Evolutionary conservation across 1,284 basidiomycete species (phyloP).

Genomic region (Uromyces viciae-fabae): DNA sequence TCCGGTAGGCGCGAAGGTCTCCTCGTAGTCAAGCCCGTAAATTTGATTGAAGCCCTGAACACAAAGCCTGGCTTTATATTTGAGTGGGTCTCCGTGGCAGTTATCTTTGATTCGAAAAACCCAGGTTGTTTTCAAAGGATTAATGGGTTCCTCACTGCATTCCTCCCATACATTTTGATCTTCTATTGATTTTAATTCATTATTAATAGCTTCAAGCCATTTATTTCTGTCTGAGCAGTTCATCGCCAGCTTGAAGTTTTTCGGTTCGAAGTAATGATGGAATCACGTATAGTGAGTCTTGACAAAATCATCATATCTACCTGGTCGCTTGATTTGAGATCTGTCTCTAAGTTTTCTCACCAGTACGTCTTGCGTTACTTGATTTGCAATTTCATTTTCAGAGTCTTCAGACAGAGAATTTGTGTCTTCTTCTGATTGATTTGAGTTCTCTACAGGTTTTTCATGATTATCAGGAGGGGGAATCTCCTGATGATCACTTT

Average conservation of each 20-base stretch:
- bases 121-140: background rate
- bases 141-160: background rate
- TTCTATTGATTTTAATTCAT: background rate
- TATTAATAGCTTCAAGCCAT: background rate
- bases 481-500: no score
- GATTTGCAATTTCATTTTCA: no score
- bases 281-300: background rate
- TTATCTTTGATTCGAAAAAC: background rate
- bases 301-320: background rate
- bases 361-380: no score
- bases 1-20: conserved; percentile 8
- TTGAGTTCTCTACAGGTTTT: background rate
- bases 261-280: background rate
- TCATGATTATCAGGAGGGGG: no score
- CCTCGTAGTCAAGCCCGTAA: background rate
- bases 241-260: background rate
- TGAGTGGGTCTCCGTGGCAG: background rate
- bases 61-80: background rate
- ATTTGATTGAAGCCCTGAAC: background rate
- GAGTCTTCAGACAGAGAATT: no score
- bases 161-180: background rate
- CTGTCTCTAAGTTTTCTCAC: no score
- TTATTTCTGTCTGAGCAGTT: background rate
- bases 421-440: background rate
- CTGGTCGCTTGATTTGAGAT: background rate